Percentiles rank a stretch among this genome's conserved stretches.
These are phyloP conservation scores for Lactarius akahatsu DNA, from an alignment of 768 basidiomycete genomes.

Conservation along the genomic window DNA sequence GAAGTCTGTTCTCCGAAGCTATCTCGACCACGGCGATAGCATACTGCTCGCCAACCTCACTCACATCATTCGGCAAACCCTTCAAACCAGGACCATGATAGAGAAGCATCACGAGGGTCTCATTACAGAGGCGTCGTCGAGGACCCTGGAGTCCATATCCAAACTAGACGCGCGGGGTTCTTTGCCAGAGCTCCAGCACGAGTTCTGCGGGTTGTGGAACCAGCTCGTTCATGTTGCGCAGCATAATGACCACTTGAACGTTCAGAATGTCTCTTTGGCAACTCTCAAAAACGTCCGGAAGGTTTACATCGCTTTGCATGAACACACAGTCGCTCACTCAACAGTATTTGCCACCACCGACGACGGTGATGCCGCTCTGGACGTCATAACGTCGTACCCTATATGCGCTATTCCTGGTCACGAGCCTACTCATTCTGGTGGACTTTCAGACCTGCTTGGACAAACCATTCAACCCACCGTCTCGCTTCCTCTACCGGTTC, in stretches of 20 bases:
- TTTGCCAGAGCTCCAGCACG: constrained; percentile 1
- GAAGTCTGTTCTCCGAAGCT: too few species aligned
- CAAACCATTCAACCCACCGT: background rate
- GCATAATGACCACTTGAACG: background rate
- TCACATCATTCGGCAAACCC: constrained; percentile 3
- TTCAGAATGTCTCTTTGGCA: background rate
- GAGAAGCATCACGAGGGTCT: background rate
- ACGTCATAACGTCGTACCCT: background rate
- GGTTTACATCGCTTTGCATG: too few species aligned
- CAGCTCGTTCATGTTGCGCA: background rate
- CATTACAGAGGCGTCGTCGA: background rate
- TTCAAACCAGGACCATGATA: background rate
- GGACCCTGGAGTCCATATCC: constrained; percentile 1
- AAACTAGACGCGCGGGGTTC: background rate
- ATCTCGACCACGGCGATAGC: background rate
- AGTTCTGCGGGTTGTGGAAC: constrained; percentile 13
- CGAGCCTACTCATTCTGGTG: background rate
- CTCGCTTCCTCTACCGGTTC: background rate
- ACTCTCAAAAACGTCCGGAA: constrained; percentile 13
- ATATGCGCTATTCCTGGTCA: background rate
- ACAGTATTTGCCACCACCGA: background rate
- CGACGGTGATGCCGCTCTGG: background rate
- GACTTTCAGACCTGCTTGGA: background rate
- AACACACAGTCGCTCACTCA: too few species aligned
- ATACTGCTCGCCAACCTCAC: constrained; percentile 1